Conservation (phyloP, 2,329 filamentous ascomycete species). For the Neobulgaria alba region DNA sequence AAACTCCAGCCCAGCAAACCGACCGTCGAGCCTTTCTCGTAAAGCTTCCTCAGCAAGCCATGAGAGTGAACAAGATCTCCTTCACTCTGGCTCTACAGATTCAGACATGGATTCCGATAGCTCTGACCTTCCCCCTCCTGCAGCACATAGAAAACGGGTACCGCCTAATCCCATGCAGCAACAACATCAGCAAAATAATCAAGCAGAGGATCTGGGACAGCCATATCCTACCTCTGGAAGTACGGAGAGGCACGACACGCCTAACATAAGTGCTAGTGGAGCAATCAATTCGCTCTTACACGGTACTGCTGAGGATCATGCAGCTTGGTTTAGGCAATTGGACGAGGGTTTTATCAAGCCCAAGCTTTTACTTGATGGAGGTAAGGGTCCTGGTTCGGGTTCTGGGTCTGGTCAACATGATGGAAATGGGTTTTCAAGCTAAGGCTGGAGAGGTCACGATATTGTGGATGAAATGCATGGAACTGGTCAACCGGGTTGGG, state of each 20-base stretch:
- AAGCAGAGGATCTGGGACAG: slow-evolving; percentile 7
- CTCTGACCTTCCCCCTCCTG: slow-evolving; percentile 51
- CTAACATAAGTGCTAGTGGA: slow-evolving; percentile 55
- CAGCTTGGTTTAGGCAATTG: slow-evolving; percentile 80
- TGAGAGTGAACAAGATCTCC: slow-evolving; percentile 49
- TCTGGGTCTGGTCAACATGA: too few relatives aligned
- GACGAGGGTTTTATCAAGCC: slow-evolving; percentile 97
- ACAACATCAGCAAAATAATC: neutral
- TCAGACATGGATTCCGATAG: slow-evolving; percentile 56
- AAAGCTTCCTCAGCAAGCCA: slow-evolving; percentile 38
- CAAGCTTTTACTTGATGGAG: slow-evolving; percentile 71
- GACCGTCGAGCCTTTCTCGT: slow-evolving; percentile 41
- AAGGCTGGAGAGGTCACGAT: too few relatives aligned
- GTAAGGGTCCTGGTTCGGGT: slow-evolving; percentile 24
- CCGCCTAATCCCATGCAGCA: slow-evolving; percentile 1
- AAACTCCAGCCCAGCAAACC: slow-evolving; percentile 23
- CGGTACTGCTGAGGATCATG: slow-evolving; percentile 73
- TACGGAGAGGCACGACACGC: slow-evolving; percentile 21
- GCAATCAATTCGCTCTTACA: slow-evolving; percentile 75
- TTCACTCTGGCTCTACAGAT: slow-evolving; percentile 39
- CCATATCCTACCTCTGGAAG: slow-evolving; percentile 28
- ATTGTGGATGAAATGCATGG: too few relatives aligned
- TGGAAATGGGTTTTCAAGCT: too few relatives aligned
- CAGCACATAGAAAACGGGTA: slow-evolving; percentile 5
- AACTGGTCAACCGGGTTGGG: too few relatives aligned